Evolutionary conservation across 1,284 basidiomycete species (phyloP), one percentile per base, ranked within the genome.

Genomic region (Quambalaria eucalypti): DNA sequence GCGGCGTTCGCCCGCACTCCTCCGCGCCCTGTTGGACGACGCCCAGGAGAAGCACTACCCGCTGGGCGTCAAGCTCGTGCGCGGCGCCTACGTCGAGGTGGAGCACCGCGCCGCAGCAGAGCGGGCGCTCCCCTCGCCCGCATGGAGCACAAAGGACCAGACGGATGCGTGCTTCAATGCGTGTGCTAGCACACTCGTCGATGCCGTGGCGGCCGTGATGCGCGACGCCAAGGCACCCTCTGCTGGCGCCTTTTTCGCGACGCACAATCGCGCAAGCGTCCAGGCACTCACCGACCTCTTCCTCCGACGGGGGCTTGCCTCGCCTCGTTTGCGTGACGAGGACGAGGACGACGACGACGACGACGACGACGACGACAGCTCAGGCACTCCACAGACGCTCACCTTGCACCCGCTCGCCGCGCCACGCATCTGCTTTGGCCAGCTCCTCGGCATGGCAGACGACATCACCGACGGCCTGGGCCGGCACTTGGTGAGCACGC

Each of bases 41-140:
- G 87, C 92, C 7, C 80, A 83, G 60, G 76, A 75, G 47, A 79
- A 85, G 64, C 81, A 82, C 44, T 96, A 90, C 75, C 81, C 86
- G 0, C 82, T 97, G 1, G 92, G 92, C 16, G 84, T 92, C 60
- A 97, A 97, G 78, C 85, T 97, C 54, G 92, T 97, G 30, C 84
- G 93, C 25, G 93, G 92, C 0, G 92, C 92, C 1, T 97, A 96
- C 76, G 87, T 92, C 67, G 82, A 84, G 1, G 81, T 86, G 54
- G 93, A 96, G 74, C 71, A 83, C 46, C 54, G 55, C 10, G 44
- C 56, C 5, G 55, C 57, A 38, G n/a, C 8, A 31, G 40, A 23
- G 44, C 47, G 12, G 52, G 62, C 56, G 6, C 61, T 60, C 57
- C 63, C 72, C 4, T 77, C 77, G 59, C 79, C 79, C 28, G 78